Evolutionary conservation across 2,329 filamentous ascomycete genomes (phyloP).

Genomic region (Trichoderma koningiopsis): DNA sequence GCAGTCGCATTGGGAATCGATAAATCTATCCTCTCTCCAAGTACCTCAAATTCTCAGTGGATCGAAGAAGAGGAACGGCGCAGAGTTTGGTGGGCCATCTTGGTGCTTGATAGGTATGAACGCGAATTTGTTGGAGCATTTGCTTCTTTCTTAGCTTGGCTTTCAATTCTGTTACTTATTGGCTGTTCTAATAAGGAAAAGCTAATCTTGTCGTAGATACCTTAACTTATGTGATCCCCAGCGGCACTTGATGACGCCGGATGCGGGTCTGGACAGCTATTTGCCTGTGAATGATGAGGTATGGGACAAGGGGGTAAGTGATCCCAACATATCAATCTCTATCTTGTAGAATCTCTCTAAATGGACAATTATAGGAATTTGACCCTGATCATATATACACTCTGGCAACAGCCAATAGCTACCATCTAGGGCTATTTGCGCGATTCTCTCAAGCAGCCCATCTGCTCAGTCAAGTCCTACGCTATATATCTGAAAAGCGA

Average conservation of each 20-base stretch:
- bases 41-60: not conserved
- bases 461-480: slow-evolving; percentile 25
- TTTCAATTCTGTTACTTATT: not conserved
- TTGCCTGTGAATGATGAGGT: slow-evolving; percentile 25
- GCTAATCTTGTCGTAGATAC: slow-evolving; percentile 5
- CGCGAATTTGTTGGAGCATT: not conserved
- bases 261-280: slow-evolving; percentile 23
- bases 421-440: slow-evolving; percentile 24
- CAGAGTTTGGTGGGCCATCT: slow-evolving; percentile 21
- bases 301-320: slow-evolving; percentile 22
- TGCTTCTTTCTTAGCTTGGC: not conserved
- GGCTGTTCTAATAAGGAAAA: not conserved
- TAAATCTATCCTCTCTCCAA: slow-evolving; percentile 2
- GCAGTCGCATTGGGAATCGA: slow-evolving; percentile 9
- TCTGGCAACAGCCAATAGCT: slow-evolving; percentile 17
- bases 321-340: no score
- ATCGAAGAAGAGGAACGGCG: slow-evolving; percentile 23
- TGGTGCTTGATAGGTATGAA: slow-evolving; percentile 24
- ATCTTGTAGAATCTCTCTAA: not conserved
- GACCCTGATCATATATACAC: slow-evolving; percentile 2
- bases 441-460: slow-evolving; percentile 25
- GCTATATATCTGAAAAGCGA: not conserved
- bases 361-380: not conserved
- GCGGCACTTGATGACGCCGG: slow-evolving; percentile 21
- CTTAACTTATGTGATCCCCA: slow-evolving; percentile 24